These are phyloP conservation scores for Panicum hallii DNA, from an alignment of 202 grass and related monocot species.

Conservation along the genomic window DNA sequence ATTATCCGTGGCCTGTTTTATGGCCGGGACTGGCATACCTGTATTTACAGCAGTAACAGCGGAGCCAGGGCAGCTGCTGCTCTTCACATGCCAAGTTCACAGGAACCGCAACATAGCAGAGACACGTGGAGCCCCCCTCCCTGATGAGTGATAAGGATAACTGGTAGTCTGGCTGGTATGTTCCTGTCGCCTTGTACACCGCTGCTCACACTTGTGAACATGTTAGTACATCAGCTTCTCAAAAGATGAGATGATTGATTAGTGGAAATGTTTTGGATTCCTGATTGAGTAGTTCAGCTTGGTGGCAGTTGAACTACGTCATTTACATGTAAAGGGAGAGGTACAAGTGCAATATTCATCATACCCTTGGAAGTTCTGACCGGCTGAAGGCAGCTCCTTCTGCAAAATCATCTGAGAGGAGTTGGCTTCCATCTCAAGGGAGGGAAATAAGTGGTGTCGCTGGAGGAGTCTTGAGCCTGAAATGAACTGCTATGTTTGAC, in stretches of 20 bases:
- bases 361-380: conserved; percentile 65
- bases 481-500: neutral
- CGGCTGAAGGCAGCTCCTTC: conserved; percentile 60
- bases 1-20: neutral
- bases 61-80: neutral
- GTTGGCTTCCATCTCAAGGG: conserved; percentile 74
- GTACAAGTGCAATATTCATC: neutral
- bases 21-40: conserved; percentile 18
- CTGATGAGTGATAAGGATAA: neutral
- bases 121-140: conserved; percentile 38
- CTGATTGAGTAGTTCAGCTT: neutral
- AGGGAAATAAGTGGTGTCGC: conserved; percentile 60
- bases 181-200: conserved; percentile 39
- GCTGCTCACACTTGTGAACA: neutral
- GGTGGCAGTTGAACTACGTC: neutral
- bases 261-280: neutral
- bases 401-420: conserved; percentile 55
- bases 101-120: conserved; percentile 19
- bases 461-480: conserved; percentile 75
- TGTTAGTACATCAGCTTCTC: neutral
- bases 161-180: conserved; percentile 12
- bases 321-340: neutral
- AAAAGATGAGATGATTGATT: neutral
- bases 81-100: conserved; percentile 43
- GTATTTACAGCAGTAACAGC: neutral